Evolutionary conservation across 305 asterid genomes (phyloP), one percentile per base, ranked within the genome.

Genomic region (Fraxinus nigra): DNA sequence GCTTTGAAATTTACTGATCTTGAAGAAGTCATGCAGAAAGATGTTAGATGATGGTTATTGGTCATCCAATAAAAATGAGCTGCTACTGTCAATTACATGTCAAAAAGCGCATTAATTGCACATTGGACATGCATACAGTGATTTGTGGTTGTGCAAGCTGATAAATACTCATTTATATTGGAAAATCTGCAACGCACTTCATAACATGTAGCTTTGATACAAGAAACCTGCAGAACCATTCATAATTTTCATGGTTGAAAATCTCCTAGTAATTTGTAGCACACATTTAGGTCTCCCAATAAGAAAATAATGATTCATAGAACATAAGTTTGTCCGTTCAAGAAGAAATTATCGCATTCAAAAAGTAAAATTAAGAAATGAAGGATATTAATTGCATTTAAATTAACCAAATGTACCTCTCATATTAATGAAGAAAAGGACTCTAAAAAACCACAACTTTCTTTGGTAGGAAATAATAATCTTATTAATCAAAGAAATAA

Each of bases 1-100:
- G 35, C 69, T 75, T 82, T 75, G 37, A 84, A 70, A 54, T 76
- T 54, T 37, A 63, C 18, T 30, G 46, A 77, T 73, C 83, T 56
- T 75, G 54, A 72, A 74, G 22, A 35, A 65, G 79, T 63, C 72
- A 72, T 46, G 51, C 77, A 37, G 67, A 48, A 84, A 73, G 79
- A 65, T 70, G 24, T 75, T 67, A 30, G 61, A 54, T 51, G 43
- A 48, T 80, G 14, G 35, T 61, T 38, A 69, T 75, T 20, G 40
- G 40, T 77, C 63, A 76, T 65, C 48, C 70, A 76, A 22, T 38
- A 28, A 9, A 3, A 76, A 76, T 30, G 81, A 73, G 38, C 34
- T 24, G 30, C 75, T 79, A 54, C 80, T 78, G 63, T 51, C 33
- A 69, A 40, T 24, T 81, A 61, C 20, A 11, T 38, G 46, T 81